A percentile compares a stretch with the other conserved stretches of the same genome.
Conservation (phyloP, 164 flowering plant species). For the Liquidambar formosana region DNA sequence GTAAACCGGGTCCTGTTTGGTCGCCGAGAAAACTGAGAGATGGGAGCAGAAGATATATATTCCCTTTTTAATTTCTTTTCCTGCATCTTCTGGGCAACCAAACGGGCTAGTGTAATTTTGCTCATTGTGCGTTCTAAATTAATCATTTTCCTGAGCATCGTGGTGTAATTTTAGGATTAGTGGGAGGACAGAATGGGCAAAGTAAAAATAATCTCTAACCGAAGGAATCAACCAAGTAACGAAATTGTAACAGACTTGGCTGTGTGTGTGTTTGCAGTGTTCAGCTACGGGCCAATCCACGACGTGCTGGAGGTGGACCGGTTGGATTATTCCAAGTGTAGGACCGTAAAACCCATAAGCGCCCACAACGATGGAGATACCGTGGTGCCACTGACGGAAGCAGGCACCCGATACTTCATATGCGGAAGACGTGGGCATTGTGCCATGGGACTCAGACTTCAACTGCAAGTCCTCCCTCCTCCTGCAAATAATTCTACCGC, state of each 20-base stretch:
- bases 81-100: not conserved
- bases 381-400: constrained; percentile 21
- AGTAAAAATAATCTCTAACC: not conserved
- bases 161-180: not conserved
- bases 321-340: constrained; percentile 25
- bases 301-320: constrained; percentile 42
- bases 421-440: constrained; percentile 39
- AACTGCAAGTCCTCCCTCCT: constrained; percentile 7
- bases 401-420: constrained; percentile 35
- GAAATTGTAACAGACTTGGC: not conserved
- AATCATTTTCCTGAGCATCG: no score
- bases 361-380: constrained; percentile 30
- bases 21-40: not conserved
- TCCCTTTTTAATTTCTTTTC: not conserved
- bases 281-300: constrained; percentile 34
- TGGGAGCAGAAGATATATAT: not conserved
- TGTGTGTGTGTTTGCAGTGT: constrained; percentile 31
- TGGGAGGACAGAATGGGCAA: not conserved
- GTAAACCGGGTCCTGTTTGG: not conserved
- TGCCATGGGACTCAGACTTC: constrained; percentile 17
- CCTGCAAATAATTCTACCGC: not conserved
- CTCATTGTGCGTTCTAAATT: no score
- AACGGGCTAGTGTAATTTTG: not conserved
- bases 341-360: constrained; percentile 20
- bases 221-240: not conserved